These are phyloP conservation scores for Penicillium dipodomyicola DNA, from an alignment of 495 filamentous ascomycete species.

Conservation along the genomic window DNA sequence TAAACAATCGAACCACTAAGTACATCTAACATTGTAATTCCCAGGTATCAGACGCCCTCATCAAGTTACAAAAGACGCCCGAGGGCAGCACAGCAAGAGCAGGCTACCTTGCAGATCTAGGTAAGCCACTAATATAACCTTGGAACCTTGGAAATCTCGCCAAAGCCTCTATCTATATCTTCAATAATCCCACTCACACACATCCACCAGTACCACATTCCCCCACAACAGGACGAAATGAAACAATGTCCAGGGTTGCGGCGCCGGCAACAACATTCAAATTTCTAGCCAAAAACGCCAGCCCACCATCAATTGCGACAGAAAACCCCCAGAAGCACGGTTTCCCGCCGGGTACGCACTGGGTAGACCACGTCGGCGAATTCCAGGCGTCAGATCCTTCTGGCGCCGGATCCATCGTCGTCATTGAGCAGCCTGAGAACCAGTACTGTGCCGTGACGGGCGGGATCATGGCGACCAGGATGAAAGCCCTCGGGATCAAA, in stretches of 20 bases:
- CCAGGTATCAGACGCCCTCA: slow-evolving; percentile 61
- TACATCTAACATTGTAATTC: not conserved
- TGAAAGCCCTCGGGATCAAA: slow-evolving; percentile 54
- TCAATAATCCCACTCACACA: slow-evolving; percentile 2
- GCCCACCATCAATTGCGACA: slow-evolving; percentile 24
- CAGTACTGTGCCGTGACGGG: slow-evolving; percentile 65
- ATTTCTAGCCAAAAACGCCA: slow-evolving; percentile 51
- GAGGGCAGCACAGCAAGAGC: slow-evolving; percentile 40
- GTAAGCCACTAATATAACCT: slow-evolving; percentile 40
- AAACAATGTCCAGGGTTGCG: slow-evolving; percentile 41
- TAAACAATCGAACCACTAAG: not conserved
- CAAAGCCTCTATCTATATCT: not conserved
- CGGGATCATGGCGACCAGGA: slow-evolving; percentile 64
- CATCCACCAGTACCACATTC: slow-evolving; percentile 31
- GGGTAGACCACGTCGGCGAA: slow-evolving; percentile 51
- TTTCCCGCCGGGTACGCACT: slow-evolving; percentile 51
- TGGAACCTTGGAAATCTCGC: no score
- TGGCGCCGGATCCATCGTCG: slow-evolving; percentile 50
- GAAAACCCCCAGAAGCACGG: slow-evolving; percentile 30
- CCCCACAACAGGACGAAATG: slow-evolving; percentile 33
- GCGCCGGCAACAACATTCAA: slow-evolving; percentile 63
- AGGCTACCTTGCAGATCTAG: slow-evolving; percentile 60
- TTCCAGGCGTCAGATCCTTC: slow-evolving; percentile 27
- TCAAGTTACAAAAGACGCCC: slow-evolving; percentile 54
- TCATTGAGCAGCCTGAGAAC: slow-evolving; percentile 56